Conservation (phyloP, 768 basidiomycete genomes). For the Lactarius evosmus region DNA sequence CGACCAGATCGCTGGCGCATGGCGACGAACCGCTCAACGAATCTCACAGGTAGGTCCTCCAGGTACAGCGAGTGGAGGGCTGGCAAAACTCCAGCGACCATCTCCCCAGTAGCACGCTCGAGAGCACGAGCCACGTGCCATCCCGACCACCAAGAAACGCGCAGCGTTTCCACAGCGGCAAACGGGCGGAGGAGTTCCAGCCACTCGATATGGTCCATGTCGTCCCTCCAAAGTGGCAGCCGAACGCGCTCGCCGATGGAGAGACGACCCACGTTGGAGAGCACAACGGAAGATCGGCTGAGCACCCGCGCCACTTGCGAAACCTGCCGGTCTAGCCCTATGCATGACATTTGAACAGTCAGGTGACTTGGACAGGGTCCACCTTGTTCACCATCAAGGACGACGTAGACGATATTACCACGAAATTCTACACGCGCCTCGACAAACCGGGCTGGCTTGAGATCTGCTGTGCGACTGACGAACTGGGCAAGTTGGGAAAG, state of each 20-base stretch:
- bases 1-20: not conserved
- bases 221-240: not conserved
- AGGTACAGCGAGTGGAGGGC: not conserved
- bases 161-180: not conserved
- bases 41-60: not conserved
- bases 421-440: not conserved
- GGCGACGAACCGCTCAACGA: not conserved
- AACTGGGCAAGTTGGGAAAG: not conserved
- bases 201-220: not conserved
- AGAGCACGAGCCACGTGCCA: not conserved
- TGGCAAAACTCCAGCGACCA: not conserved
- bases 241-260: not conserved
- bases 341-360: not conserved
- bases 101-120: not conserved
- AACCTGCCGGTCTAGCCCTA: slow-evolving; percentile 3
- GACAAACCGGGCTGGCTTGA: not conserved
- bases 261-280: not conserved
- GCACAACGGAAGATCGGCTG: not conserved
- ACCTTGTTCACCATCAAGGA: not conserved
- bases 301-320: slow-evolving; percentile 3
- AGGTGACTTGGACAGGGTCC: not conserved
- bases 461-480: not conserved
- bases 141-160: not conserved
- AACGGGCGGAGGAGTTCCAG: slow-evolving; percentile 6
- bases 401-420: not conserved